Conservation (phyloP, 257 asterid genomes). For the Forsythia viridissima region DNA sequence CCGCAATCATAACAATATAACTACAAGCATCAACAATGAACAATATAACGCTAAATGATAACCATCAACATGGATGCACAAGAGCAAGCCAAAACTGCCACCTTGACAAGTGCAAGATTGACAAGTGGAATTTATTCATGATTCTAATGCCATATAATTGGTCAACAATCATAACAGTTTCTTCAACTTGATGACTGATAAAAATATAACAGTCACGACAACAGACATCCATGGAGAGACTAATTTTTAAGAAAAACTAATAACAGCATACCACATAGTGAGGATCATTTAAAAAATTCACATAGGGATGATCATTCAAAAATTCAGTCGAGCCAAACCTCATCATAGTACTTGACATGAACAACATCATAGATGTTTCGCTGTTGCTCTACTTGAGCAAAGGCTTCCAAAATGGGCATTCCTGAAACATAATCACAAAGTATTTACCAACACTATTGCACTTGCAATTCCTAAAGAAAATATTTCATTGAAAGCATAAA, state of each 20-base stretch:
- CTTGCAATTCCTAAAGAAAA: too few relatives aligned
- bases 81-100: neutral
- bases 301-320: neutral
- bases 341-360: slow-evolving; percentile 84
- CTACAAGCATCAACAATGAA: neutral
- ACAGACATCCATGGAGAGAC: neutral
- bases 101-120: neutral
- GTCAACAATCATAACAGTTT: neutral
- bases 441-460: neutral
- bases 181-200: neutral
- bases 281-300: neutral
- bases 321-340: slow-evolving; percentile 49
- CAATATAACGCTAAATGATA: neutral
- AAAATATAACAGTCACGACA: neutral
- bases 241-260: neutral
- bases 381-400: slow-evolving; percentile 82
- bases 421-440: slow-evolving; percentile 43
- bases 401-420: slow-evolving; percentile 88
- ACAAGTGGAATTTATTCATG: neutral
- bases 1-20: neutral
- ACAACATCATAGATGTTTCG: slow-evolving; percentile 78
- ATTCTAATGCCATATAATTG: neutral
- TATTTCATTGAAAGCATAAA: neutral
- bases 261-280: neutral
- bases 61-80: neutral